Percentiles rank a stretch among this genome's conserved stretches.
These are phyloP conservation scores for Citrus australasica DNA, from an alignment of 345 rosid genomes.

Conservation along the genomic window DNA sequence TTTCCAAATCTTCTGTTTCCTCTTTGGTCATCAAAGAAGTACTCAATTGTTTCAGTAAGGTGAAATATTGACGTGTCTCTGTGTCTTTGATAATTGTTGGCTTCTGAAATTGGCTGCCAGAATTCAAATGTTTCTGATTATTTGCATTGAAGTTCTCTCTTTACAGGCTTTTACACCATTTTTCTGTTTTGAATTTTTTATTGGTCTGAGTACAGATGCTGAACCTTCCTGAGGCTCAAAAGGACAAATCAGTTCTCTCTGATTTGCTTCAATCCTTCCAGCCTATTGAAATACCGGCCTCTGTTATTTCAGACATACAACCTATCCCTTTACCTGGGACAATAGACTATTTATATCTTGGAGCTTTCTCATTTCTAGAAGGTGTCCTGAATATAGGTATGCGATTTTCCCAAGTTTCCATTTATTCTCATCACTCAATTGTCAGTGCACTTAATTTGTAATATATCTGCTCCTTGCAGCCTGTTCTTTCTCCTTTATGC, in stretches of 20 bases:
- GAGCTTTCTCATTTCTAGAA: slow-evolving; percentile 63
- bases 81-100: not conserved
- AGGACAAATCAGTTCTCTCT: slow-evolving; percentile 41
- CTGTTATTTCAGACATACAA: slow-evolving; percentile 31
- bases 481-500: slow-evolving; percentile 63
- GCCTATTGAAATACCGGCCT: slow-evolving; percentile 33
- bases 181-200: not conserved
- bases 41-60: slow-evolving; percentile 66
- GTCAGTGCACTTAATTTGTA: not conserved
- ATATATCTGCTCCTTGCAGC: slow-evolving; percentile 46
- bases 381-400: slow-evolving; percentile 55
- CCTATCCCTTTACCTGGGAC: slow-evolving; percentile 56
- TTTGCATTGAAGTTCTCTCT: not conserved
- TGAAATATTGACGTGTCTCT: slow-evolving; percentile 21
- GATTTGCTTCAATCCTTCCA: slow-evolving; percentile 73
- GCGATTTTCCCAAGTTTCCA: slow-evolving; percentile 4
- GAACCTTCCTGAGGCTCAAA: slow-evolving; percentile 47
- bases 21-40: slow-evolving; percentile 57
- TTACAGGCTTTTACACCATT: not conserved
- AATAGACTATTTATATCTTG: slow-evolving; percentile 53
- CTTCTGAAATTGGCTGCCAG: not conserved
- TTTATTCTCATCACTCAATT: not conserved
- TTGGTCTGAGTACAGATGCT: slow-evolving; percentile 38
- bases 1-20: slow-evolving; percentile 49
- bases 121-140: not conserved